Conservation (phyloP, 306 rosid genomes). For the Spatholobus suberectus region DNA sequence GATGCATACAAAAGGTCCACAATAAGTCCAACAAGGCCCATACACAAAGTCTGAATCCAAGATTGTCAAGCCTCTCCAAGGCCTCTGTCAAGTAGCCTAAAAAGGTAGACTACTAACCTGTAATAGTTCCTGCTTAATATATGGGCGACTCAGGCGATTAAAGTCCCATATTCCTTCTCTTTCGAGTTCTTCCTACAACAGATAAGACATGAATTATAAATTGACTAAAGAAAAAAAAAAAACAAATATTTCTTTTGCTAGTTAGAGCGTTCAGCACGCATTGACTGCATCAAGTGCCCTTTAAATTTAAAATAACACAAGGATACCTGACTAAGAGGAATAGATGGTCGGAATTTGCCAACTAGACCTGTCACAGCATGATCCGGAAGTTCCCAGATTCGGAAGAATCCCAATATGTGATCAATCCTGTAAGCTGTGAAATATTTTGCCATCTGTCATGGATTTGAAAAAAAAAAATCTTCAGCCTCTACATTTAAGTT, state of each 20-base stretch:
- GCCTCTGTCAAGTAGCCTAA: no score
- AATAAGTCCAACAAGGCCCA: no score
- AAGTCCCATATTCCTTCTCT: conserved; percentile 97
- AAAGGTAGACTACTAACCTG: conserved; percentile 61
- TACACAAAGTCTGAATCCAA: no score
- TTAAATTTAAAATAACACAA: conserved; percentile 22
- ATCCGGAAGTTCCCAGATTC: conserved; percentile 98
- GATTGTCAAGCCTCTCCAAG: no score
- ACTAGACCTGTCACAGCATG: conserved; percentile 88
- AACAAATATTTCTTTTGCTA: background rate
- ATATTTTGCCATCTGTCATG: conserved; percentile 89
- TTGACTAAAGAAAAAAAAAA: conserved; percentile 8
- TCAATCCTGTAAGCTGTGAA: conserved; percentile 97
- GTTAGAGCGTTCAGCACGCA: conserved; percentile 7
- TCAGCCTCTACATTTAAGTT: conserved; percentile 36
- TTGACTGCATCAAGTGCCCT: conserved; percentile 25
- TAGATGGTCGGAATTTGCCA: conserved; percentile 97
- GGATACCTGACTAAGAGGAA: conserved; percentile 87
- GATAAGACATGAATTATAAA: conserved; percentile 27
- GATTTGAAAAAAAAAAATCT: conserved; percentile 41
- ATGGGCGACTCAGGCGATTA: conserved; percentile 84
- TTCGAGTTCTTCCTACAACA: conserved; percentile 90
- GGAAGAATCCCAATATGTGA: conserved; percentile 94
- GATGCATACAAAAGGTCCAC: no score
- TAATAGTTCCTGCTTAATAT: conserved; percentile 71